A percentile compares a stretch with the other conserved stretches of the same genome.
Conservation (phyloP, 495 filamentous ascomycete genomes). For the Monascus purpureus region DNA sequence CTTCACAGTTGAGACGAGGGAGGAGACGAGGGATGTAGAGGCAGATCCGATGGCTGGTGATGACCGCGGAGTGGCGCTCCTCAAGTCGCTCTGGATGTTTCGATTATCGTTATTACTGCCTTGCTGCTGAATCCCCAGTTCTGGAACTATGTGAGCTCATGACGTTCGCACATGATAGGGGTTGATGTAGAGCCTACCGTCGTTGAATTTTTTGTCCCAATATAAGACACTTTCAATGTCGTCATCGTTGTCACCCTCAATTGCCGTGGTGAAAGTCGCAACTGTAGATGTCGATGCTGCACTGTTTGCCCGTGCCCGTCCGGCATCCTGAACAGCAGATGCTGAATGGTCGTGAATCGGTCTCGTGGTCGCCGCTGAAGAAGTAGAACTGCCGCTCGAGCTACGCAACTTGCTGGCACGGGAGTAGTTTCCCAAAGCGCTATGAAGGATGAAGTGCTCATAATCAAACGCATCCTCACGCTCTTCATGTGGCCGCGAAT, state of each 20-base stretch:
- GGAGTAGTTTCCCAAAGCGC: constrained; percentile 61
- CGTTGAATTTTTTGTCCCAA: constrained; percentile 29
- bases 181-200: constrained; percentile 22
- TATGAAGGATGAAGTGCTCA: constrained; percentile 87
- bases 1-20: constrained; percentile 25
- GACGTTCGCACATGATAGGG: no score
- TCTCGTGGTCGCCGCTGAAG: constrained; percentile 63
- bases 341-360: constrained; percentile 8
- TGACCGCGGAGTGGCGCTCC: no score
- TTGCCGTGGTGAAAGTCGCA: constrained; percentile 74
- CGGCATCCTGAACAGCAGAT: constrained; percentile 1
- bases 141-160: no score
- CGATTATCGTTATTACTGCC: no score
- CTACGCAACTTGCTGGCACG: constrained; percentile 31
- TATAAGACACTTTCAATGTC: constrained; percentile 26
- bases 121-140: no score
- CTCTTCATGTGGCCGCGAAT: constrained; percentile 63
- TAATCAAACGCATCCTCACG: constrained; percentile 96
- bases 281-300: constrained; percentile 57
- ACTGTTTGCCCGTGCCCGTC: constrained; percentile 40
- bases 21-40: constrained; percentile 19
- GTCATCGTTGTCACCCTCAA: constrained; percentile 45
- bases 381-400: constrained; percentile 46
- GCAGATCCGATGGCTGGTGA: constrained; percentile 4
- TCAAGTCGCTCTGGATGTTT: no score